Percentiles rank a stretch among this genome's conserved stretches.
phyloP scores from a whole-genome alignment of 129 eudicot species.

The Flaveria linearis region DNA sequence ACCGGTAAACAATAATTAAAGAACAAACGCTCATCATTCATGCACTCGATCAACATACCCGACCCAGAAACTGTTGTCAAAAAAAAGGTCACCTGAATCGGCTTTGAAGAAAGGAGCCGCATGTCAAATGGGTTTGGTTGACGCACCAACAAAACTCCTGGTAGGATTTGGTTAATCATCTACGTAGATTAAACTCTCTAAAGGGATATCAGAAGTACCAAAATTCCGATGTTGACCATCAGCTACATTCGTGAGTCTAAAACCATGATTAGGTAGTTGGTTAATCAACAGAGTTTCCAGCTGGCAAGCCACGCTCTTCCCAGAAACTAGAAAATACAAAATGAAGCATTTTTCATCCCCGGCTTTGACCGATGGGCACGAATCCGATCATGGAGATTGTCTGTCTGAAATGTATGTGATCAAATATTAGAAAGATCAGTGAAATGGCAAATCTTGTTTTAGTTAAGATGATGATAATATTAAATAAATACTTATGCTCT shows the following conservation, averaged over 20 bases:
- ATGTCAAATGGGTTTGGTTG: too few species aligned
- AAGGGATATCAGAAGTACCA: constrained; percentile 59
- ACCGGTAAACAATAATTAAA: not conserved
- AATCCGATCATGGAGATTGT: constrained; percentile 83
- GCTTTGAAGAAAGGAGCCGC: too few species aligned
- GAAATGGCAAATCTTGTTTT: constrained; percentile 12
- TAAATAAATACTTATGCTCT: not conserved
- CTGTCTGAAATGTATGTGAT: constrained; percentile 51
- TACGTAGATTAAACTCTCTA: constrained; percentile 46
- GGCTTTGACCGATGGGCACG: constrained; percentile 70
- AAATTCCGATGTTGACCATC: constrained; percentile 96
- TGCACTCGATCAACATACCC: constrained; percentile 39
- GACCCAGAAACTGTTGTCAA: constrained; percentile 48
- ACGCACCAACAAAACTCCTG: constrained; percentile 5
- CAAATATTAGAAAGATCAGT: constrained; percentile 9
- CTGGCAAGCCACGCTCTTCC: constrained; percentile 88
- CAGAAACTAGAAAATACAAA: constrained; percentile 76
- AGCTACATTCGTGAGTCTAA: constrained; percentile 69
- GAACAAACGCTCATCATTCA: constrained; percentile 7
- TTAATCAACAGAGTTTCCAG: constrained; percentile 88
- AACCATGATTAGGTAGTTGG: constrained; percentile 78
- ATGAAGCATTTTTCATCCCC: constrained; percentile 69
- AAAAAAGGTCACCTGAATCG: too few species aligned
- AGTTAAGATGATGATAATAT: not conserved
- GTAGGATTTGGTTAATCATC: constrained; percentile 50